These are phyloP conservation scores for Chrysoporthe cubensis DNA, from an alignment of 2,329 filamentous ascomycete genomes.

Conservation along the genomic window DNA sequence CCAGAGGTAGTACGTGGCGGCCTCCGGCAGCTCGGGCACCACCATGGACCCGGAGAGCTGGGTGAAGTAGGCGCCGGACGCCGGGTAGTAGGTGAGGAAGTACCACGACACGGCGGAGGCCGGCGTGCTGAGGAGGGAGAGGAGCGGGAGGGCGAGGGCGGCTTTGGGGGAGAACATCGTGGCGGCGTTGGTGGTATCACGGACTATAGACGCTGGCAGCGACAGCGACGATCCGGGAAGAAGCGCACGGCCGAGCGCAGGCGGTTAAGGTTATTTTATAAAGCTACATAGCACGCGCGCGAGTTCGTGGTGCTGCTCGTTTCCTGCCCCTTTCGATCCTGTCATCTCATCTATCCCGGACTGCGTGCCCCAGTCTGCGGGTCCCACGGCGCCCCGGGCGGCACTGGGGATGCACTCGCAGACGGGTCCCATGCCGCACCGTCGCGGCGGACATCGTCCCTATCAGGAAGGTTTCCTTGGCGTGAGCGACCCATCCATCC, in stretches of 20 bases:
- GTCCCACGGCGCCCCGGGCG: constrained; percentile 7
- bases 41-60: constrained; percentile 38
- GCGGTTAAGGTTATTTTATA: constrained; percentile 7
- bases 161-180: constrained; percentile 27
- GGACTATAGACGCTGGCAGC: neutral
- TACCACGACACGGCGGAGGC: constrained; percentile 39
- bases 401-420: neutral
- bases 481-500: neutral
- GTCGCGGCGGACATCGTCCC: neutral
- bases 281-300: neutral
- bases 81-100: constrained; percentile 40
- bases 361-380: neutral
- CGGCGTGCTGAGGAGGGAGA: constrained; percentile 34
- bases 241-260: neutral
- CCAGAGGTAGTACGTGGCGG: constrained; percentile 47
- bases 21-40: constrained; percentile 36
- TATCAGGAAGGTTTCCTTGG: constrained; percentile 19
- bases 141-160: constrained; percentile 22
- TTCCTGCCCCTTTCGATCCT: constrained; percentile 4
- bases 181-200: neutral
- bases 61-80: constrained; percentile 40
- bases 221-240: neutral
- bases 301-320: neutral
- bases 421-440: neutral
- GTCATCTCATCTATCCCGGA: constrained; percentile 17